Percentiles rank a stretch among this genome's conserved stretches.
Evolutionary conservation across 805 yeast genomes (phyloP).

Genomic region (Wickerhamiella azymoides): DNA sequence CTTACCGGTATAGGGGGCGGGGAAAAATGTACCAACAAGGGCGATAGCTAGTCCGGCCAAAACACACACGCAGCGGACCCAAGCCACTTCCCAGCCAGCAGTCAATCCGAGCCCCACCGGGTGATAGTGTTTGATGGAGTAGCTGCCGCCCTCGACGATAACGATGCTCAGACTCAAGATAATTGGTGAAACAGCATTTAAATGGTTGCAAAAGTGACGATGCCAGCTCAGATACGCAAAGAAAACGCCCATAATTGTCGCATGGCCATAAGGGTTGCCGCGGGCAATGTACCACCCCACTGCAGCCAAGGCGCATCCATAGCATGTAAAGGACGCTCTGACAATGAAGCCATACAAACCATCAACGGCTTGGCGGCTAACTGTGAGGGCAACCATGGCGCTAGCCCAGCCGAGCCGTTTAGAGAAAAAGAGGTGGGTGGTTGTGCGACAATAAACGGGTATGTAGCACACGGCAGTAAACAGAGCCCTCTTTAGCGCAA

Average conservation of each 20-base stretch:
- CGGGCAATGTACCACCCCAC: conserved; percentile 26
- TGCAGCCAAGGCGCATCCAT: conserved; percentile 23
- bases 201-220: conserved; percentile 22
- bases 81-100: conserved; percentile 23
- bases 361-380: conserved; percentile 24
- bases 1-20: conserved; percentile 24
- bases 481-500: conserved; percentile 19
- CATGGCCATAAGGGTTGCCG: conserved; percentile 25
- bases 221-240: conserved; percentile 20
- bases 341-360: conserved; percentile 22
- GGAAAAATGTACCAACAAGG: conserved; percentile 23
- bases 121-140: conserved; percentile 18
- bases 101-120: conserved; percentile 16
- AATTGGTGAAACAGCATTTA: conserved; percentile 21
- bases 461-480: conserved; percentile 17
- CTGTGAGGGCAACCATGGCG: conserved; percentile 23
- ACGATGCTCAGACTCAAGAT: conserved; percentile 21
- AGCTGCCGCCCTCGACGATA: conserved; percentile 24
- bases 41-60: conserved; percentile 22
- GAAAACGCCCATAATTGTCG: conserved; percentile 20
- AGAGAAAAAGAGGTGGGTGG: conserved; percentile 18
- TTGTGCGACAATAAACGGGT: conserved; percentile 21
- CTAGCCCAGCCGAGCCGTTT: conserved; percentile 23
- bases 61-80: conserved; percentile 26
- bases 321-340: conserved; percentile 21